Evolutionary conservation across 306 rosid genomes (phyloP), one percentile per base, ranked within the genome.

Genomic region (Mimosa pudica): DNA sequence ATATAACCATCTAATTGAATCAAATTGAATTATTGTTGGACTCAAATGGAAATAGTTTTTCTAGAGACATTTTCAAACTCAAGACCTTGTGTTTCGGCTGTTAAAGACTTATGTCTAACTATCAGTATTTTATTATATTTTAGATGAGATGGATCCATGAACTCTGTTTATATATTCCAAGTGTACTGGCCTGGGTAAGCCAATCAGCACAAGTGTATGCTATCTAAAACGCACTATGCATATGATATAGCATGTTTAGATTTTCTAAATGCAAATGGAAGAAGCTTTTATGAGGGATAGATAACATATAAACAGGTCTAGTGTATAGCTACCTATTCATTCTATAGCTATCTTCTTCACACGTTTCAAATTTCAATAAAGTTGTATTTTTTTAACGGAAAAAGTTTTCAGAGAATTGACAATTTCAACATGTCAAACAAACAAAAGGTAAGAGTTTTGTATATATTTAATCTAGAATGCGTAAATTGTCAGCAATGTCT

Each of bases 401-500:
- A 13, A 41, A 41, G 72, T 42, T 8, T n/a, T 6, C 9, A 8
- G 33, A n/a, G 72, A 17, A 17, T 67, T 41, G 72, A 67, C 32
- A 67, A 24, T 10, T 10, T 5, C 3, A 14, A 61, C 36, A 61
- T 58, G 64, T 9, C 33, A 58, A 24, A 24, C 30, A 60, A 36
- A 24, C 20, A 24, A 60, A 69, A 2, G 17, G 6, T 1, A 10
- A 11, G 41, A 18, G 16, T 68, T 42, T 24, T 6, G 6, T 7
- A 55, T n/a, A 55, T 24, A 70, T 70, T 46, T 7, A 42, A 68
- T 9, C 51, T 70, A 11, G 74, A 49, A 70, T 45, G 74, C 74
- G 74, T 70, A 45, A 6, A 46, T 24, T 70, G 41, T 18, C 74
- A 70, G 57, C 74, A 46, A 18, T 20, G 73, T 44, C 10, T 41